phyloP scores from a whole-genome alignment of 805 yeast genomes.

The Wickerhamiella spandovensis region DNA sequence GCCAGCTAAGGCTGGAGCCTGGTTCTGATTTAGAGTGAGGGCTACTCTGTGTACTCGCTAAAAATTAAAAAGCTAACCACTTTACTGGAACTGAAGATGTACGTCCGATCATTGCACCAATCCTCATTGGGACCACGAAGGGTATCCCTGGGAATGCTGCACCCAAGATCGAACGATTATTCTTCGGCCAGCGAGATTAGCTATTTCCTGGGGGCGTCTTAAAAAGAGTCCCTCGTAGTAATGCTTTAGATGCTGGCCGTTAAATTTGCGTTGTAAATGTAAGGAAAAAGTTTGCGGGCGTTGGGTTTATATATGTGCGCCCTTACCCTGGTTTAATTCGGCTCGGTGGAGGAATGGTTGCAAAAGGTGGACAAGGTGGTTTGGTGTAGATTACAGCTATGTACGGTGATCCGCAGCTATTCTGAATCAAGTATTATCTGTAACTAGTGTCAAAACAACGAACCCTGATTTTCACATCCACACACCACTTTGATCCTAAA shows the following conservation, averaged over 20 bases:
- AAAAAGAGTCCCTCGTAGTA: conserved; percentile 27
- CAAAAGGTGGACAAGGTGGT: too few species aligned
- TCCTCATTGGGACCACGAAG: conserved; percentile 56
- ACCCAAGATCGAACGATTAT: conserved; percentile 45
- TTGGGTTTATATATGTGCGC: not conserved
- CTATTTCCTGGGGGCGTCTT: conserved; percentile 27
- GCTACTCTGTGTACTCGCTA: too few species aligned
- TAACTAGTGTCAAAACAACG: too few species aligned
- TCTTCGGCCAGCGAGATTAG: conserved; percentile 38
- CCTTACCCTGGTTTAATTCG: not conserved
- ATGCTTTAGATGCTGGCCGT: conserved; percentile 24
- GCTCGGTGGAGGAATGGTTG: too few species aligned
- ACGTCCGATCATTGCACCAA: conserved; percentile 47
- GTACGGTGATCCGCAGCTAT: too few species aligned
- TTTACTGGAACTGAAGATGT: conserved; percentile 17
- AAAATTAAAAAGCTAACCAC: too few species aligned
- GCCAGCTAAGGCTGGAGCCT: too few species aligned
- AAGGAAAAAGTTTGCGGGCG: conserved; percentile 1
- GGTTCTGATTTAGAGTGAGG: too few species aligned
- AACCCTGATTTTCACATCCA: not conserved
- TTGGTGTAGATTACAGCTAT: too few species aligned
- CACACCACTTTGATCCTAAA: not conserved
- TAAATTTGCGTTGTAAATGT: conserved; percentile 22
- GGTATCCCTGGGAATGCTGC: conserved; percentile 48
- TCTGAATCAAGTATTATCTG: too few species aligned